Base-by-base conservation (phyloP, 768 basidiomycete species). In the Kwoniella bestiolae region DNA sequence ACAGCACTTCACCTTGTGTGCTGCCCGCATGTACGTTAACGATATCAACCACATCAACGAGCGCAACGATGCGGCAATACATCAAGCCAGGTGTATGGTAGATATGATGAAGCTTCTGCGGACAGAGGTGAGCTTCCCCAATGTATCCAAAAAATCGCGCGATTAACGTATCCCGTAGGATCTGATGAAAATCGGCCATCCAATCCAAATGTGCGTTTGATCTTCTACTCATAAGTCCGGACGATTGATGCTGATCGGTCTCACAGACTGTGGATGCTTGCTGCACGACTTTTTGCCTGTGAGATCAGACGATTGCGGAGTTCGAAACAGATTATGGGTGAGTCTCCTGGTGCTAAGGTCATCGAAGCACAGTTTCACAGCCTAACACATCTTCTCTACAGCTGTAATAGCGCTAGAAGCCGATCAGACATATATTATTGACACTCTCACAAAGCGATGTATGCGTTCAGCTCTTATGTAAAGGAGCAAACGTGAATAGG, bases 61-160 rank as follows among this genome's bases (percentile, higher is more conserved):
- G 16, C 31, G 52, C 18, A 63, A 63, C 35, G 62, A 63, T 47
- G 52, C 62, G 28, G 62, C 62, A 16, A 26, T 63, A 32, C 56
- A 56, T 32, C 62, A 63, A n/a, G 62, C 34, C 4, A 21, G 62
- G 21, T 16, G 38, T 3, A 56, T 49, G 51, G 53, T 56, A 2
- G 62, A 63, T 35, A 29, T 35, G 6, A 56, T 63, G 16, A 55
- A 28, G 16, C 26, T 56, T 8, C 11, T 53, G 14, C 16, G 34
- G 3, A 25, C 41, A 2, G 32, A 26, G 2, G 62, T 63, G 26
- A 55, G 62, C 32, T 34, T n/a, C 32, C 7, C 11, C 5, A 5
- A 12, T 49, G 18, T 7, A 4, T 18, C 32, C 29, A 21, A 21
- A 14, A 32, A 8, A 9, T 45, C 23, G 28, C 26, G 28, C 57